Evolutionary conservation across 352 stramenopile species (phyloP).

Genomic region (Elongisporangium anandrum): DNA sequence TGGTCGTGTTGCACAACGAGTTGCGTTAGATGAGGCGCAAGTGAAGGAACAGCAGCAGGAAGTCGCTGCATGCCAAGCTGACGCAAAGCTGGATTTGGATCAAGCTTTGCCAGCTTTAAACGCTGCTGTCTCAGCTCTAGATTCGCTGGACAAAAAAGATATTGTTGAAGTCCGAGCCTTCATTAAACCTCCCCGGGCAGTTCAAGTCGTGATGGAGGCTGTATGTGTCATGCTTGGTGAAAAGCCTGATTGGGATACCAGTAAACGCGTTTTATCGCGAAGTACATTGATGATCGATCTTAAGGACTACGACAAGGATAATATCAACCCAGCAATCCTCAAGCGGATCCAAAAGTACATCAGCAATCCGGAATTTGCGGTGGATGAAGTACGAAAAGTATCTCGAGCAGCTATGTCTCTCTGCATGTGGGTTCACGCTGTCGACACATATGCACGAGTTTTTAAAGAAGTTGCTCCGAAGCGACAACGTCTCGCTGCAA

Average conservation of each 20-base stretch:
- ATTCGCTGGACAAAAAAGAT: conserved; percentile 84
- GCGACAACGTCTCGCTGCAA: conserved; percentile 56
- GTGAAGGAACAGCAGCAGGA: conserved; percentile 67
- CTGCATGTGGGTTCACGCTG: conserved; percentile 86
- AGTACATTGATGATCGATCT: conserved; percentile 78
- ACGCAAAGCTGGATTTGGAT: conserved; percentile 75
- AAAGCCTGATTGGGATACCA: conserved; percentile 82
- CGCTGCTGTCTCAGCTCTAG: conserved; percentile 64
- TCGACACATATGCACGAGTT: conserved; percentile 75
- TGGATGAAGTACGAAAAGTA: conserved; percentile 83
- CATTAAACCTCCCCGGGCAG: conserved; percentile 75
- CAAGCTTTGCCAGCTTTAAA: conserved; percentile 69
- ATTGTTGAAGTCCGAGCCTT: conserved; percentile 87
- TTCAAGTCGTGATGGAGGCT: conserved; percentile 85
- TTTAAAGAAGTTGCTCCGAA: conserved; percentile 79
- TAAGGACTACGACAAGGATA: conserved; percentile 86
- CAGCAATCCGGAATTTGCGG: conserved; percentile 73
- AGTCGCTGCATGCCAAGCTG: conserved; percentile 52
- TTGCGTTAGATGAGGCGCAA: conserved; percentile 48
- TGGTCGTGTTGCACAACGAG: conserved; percentile 34
- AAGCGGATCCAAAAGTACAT: conserved; percentile 83
- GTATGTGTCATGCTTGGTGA: conserved; percentile 86
- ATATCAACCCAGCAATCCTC: conserved; percentile 49
- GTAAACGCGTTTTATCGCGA: conserved; percentile 71
- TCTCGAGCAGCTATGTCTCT: conserved; percentile 77